A percentile compares a stretch with the other conserved stretches of the same genome.
These are phyloP conservation scores for Wallacemonas sp. DNA, from an alignment of 208 protist species.

Conservation along the genomic window DNA sequence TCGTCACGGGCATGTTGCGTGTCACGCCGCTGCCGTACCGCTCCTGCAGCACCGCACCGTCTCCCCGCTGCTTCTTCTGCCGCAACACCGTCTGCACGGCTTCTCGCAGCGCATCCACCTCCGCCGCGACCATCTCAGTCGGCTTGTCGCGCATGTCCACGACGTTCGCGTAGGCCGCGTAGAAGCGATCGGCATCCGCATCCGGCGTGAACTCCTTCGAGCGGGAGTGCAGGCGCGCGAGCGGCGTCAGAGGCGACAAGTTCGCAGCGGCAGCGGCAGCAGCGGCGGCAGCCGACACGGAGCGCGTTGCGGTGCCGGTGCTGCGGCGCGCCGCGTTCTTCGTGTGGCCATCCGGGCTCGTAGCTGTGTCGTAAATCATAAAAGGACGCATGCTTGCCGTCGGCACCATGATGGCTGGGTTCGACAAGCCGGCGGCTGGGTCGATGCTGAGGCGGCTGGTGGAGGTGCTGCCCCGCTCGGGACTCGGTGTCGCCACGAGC, in stretches of 20 bases:
- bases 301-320: background rate
- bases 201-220: background rate
- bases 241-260: background rate
- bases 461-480: background rate
- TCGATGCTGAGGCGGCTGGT: background rate
- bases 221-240: background rate
- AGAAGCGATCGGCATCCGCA: constrained; percentile 31
- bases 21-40: constrained; percentile 17
- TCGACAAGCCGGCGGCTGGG: background rate
- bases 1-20: constrained; percentile 21
- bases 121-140: constrained; percentile 38
- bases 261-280: background rate
- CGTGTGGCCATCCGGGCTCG: background rate
- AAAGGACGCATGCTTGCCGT: constrained; percentile 45
- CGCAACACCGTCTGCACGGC: constrained; percentile 46
- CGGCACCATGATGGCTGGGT: constrained; percentile 12
- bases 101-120: constrained; percentile 38
- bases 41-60: constrained; percentile 17
- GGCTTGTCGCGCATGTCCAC: constrained; percentile 61
- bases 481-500: background rate
- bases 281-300: constrained; percentile 4
- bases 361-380: constrained; percentile 35
- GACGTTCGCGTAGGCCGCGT: constrained; percentile 44
- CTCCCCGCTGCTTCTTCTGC: constrained; percentile 26
- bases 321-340: background rate